Conservation (phyloP, 2,329 filamentous ascomycete species). For the Juglanconis oblonga region DNA sequence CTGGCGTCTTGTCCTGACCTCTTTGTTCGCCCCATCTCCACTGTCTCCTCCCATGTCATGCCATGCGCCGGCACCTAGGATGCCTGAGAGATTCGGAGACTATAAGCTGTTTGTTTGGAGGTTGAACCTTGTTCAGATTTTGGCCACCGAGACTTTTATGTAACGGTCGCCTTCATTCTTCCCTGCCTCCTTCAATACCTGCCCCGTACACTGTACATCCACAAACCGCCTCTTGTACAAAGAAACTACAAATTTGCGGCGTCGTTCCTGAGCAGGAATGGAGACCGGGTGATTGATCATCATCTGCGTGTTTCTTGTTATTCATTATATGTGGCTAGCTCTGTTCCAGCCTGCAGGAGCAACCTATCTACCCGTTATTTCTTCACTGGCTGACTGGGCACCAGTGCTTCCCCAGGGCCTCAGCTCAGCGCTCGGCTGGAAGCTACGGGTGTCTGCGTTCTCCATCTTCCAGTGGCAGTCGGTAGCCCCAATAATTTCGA, state of each 20-base stretch:
- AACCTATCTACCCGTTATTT: neutral
- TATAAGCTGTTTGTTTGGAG: conserved; percentile 4
- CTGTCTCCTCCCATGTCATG: conserved; percentile 12
- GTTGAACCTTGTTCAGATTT: conserved; percentile 10
- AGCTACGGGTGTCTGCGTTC: neutral
- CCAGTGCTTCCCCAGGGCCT: neutral
- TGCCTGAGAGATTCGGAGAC: neutral
- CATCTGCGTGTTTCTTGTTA: conserved; percentile 5
- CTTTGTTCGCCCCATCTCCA: conserved; percentile 14
- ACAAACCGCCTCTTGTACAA: neutral
- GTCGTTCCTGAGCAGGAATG: neutral
- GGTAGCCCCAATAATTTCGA: neutral
- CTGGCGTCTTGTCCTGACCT: conserved; percentile 1
- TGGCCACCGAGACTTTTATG: conserved; percentile 15
- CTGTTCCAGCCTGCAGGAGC: conserved; percentile 8
- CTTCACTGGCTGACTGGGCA: neutral
- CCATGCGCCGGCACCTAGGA: conserved; percentile 11
- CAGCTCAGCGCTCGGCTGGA: neutral
- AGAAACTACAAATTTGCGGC: neutral
- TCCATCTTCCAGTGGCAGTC: neutral
- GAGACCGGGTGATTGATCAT: conserved; percentile 10
- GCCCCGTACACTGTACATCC: neutral
- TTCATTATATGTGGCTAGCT: conserved; percentile 1
- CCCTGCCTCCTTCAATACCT: conserved; percentile 4
- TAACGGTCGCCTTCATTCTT: conserved; percentile 11